These are phyloP conservation scores for Mucor piriformis DNA, from an alignment of 371 early-diverging fungal species.

Conservation along the genomic window DNA sequence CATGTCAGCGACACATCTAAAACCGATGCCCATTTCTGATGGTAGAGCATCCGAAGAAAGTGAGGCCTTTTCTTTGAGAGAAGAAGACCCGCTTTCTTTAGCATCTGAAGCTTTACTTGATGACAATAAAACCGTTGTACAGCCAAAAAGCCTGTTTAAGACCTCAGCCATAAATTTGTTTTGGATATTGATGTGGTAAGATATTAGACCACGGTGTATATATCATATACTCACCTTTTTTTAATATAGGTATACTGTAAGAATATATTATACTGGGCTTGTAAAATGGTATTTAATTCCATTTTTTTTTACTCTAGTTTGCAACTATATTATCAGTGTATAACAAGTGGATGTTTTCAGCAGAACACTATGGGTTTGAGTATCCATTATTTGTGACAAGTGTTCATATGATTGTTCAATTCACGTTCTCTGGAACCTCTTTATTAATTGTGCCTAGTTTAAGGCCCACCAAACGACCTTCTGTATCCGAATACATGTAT, in stretches of 20 bases:
- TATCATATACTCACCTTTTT: background rate
- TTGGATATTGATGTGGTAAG: slow-evolving; percentile 54
- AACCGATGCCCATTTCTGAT: background rate
- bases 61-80: slow-evolving; percentile 23
- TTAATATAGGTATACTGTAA: slow-evolving; percentile 37
- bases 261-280: background rate
- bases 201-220: background rate
- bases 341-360: slow-evolving; percentile 90
- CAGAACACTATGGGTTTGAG: slow-evolving; percentile 71
- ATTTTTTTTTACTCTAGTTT: slow-evolving; percentile 35
- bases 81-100: slow-evolving; percentile 27
- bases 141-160: slow-evolving; percentile 31
- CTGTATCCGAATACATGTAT: slow-evolving; percentile 62
- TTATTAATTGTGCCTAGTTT: slow-evolving; percentile 58
- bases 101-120: slow-evolving; percentile 28
- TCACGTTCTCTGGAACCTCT: slow-evolving; percentile 58
- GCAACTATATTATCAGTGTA: slow-evolving; percentile 78
- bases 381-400: slow-evolving; percentile 83
- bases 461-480: slow-evolving; percentile 57
- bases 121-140: slow-evolving; percentile 9
- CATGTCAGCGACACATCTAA: slow-evolving; percentile 1
- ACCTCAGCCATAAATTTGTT: slow-evolving; percentile 42
- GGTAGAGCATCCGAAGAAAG: slow-evolving; percentile 25
- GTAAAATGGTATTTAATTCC: background rate
- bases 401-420: slow-evolving; percentile 76